phyloP scores from a whole-genome alignment of 2,329 filamentous ascomycete genomes.

The Aspergillus terreus region DNA sequence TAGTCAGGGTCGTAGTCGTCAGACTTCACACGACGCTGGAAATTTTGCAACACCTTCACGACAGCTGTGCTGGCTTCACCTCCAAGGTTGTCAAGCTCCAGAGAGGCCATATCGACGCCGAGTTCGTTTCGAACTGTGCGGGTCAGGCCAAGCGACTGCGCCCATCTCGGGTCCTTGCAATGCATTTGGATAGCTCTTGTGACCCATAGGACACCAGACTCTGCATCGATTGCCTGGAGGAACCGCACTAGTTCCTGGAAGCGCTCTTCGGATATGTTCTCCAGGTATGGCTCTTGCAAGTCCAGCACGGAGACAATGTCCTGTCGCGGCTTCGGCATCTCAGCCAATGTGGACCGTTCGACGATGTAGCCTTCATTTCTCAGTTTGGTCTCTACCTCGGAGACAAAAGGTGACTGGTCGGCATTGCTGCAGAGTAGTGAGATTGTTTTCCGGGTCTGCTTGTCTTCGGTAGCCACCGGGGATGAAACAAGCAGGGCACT shows the following conservation, averaged over 20 bases:
- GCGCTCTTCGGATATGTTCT: constrained; percentile 1
- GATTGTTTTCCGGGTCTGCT: too few relatives aligned
- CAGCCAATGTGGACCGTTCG: not conserved
- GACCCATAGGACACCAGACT: constrained; percentile 6
- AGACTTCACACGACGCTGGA: not conserved
- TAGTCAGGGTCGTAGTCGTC: constrained; percentile 1
- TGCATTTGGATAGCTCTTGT: constrained; percentile 6
- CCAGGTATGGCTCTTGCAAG: constrained; percentile 8
- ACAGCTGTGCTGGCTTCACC: too few relatives aligned
- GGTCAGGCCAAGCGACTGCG: constrained; percentile 6
- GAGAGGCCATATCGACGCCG: constrained; percentile 4
- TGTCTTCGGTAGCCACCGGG: too few relatives aligned
- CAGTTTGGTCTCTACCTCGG: too few relatives aligned
- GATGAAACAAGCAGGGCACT: constrained; percentile 7
- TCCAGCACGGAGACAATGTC: constrained; percentile 13
- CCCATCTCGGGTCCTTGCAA: constrained; percentile 12
- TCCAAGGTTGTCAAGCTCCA: constrained; percentile 8
- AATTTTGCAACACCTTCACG: not conserved
- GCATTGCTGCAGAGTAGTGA: too few relatives aligned
- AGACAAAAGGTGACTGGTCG: too few relatives aligned
- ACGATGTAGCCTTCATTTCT: constrained; percentile 1
- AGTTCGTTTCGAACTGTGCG: constrained; percentile 11
- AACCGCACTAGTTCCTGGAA: not conserved
- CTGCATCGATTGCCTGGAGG: not conserved
- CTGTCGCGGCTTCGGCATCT: not conserved